Evolutionary conservation across 768 basidiomycete species (phyloP).

Genomic region (Leccinum boreale): DNA sequence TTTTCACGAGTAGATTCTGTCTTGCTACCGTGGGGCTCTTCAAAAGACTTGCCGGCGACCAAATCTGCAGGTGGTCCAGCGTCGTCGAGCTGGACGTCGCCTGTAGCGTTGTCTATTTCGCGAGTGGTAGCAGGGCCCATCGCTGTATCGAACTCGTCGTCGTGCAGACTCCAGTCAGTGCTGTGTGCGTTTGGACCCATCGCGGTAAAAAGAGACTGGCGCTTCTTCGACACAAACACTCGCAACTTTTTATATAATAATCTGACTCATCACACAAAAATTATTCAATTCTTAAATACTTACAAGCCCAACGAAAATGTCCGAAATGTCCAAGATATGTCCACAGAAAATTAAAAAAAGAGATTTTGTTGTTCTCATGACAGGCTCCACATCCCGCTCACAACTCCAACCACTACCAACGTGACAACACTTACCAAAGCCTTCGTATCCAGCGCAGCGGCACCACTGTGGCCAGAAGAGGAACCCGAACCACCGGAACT

Average conservation of each 20-base stretch:
- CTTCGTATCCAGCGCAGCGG: slow-evolving; percentile 28
- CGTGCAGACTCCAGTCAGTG: slow-evolving; percentile 45
- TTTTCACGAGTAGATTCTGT: slow-evolving; percentile 60
- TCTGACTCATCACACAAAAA: neutral
- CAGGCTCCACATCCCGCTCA: slow-evolving; percentile 40
- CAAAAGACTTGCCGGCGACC: slow-evolving; percentile 21
- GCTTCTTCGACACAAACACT: neutral
- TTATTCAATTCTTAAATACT: neutral
- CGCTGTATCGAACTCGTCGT: slow-evolving; percentile 43
- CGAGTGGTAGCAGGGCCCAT: slow-evolving; percentile 46
- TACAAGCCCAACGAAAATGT: neutral
- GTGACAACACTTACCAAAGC: slow-evolving; percentile 36
- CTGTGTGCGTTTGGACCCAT: slow-evolving; percentile 25
- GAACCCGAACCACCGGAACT: slow-evolving; percentile 23
- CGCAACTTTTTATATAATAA: neutral
- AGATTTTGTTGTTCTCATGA: neutral
- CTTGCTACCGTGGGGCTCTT: slow-evolving; percentile 45
- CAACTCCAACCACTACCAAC: slow-evolving; percentile 35
- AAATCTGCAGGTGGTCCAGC: slow-evolving; percentile 18
- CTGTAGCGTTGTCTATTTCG: slow-evolving; percentile 44
- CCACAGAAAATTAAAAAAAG: neutral
- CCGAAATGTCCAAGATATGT: neutral
- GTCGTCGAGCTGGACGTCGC: slow-evolving; percentile 37
- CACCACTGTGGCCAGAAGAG: slow-evolving; percentile 20
- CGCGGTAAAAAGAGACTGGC: slow-evolving; percentile 6